Base-by-base conservation (phyloP, 345 rosid species). In the Clarkia xantiana region DNA sequence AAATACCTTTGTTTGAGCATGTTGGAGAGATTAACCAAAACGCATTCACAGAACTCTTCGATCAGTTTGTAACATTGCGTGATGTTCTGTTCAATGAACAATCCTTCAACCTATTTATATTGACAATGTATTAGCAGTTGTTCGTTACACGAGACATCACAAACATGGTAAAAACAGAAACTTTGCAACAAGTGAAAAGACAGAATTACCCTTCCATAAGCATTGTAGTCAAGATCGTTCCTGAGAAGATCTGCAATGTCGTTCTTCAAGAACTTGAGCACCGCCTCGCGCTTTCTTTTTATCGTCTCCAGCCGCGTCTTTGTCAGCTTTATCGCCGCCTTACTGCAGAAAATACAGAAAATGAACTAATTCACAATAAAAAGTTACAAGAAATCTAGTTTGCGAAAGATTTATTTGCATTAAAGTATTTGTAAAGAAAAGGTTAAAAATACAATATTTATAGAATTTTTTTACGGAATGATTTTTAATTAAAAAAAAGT, bases 221-320 rank as follows among this genome's bases (percentile, higher is more conserved):
- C 99, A 64, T 78, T 80, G 60, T 68, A 58, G 61, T 82, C 82
- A 56, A 71, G 73, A 51, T 57, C 75, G 34, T 50, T 74, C 55
- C 49, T 67, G 58, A 93, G 82, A 57, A 93, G 99, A 47, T 84
- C 94, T 15, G 74, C 90, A 43, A 87, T 60, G 71, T 87, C 99
- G n/a, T 72, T 82, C 74, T 67, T 84, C 71, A 82, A 50, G 59
- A 59, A 82, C 64, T 73, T 80, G 52, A 68, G 65, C 49, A 82
- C 71, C 10, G 86, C 67, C 46, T 43, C 59, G 68, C 77, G 88
- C 81, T 74, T 93, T 76, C 71, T 93, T 79, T 59, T 78, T 47
- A 80, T 71, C 22, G 70, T 39, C 23, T 82, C 99, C 2, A 93
- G 55, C 43, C 95, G 66, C 36, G 78, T 64, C 64, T 77, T 84